Evolutionary conservation across 73 alveolate genomes (phyloP).

Genomic region (Urostyla sp.): DNA sequence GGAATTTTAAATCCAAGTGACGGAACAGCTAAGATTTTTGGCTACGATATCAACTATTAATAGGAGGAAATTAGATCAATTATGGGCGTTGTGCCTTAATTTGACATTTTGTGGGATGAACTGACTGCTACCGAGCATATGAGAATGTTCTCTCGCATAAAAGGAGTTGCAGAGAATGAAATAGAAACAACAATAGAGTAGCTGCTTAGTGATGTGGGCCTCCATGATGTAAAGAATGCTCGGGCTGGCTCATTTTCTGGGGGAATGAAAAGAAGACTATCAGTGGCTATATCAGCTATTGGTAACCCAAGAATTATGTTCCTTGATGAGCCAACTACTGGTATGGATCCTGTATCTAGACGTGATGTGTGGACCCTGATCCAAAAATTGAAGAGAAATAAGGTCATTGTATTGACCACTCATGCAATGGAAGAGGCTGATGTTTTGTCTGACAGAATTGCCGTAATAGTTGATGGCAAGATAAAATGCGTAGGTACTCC

Average conservation of each 20-base stretch:
- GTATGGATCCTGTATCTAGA: slow-evolving; percentile 92
- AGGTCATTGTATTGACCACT: slow-evolving; percentile 94
- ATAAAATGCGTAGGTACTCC: slow-evolving; percentile 96
- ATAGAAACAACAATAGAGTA: slow-evolving; percentile 70
- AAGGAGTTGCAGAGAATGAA: slow-evolving; percentile 70
- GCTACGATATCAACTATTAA: slow-evolving; percentile 73
- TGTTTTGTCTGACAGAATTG: slow-evolving; percentile 95
- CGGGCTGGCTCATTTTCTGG: slow-evolving; percentile 89
- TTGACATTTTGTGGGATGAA: slow-evolving; percentile 89
- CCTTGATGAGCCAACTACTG: slow-evolving; percentile 95
- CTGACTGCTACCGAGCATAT: slow-evolving; percentile 91
- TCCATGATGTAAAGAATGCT: slow-evolving; percentile 69
- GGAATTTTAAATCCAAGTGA: slow-evolving; percentile 76
- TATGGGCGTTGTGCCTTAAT: slow-evolving; percentile 89
- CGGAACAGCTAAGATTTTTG: slow-evolving; percentile 82
- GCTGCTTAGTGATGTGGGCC: slow-evolving; percentile 65
- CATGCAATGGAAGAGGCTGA: slow-evolving; percentile 99
- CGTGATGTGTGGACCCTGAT: slow-evolving; percentile 88
- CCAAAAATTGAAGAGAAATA: slow-evolving; percentile 75
- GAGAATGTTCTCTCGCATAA: slow-evolving; percentile 74
- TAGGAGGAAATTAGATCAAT: slow-evolving; percentile 78
- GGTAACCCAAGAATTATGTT: slow-evolving; percentile 88
- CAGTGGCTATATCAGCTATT: slow-evolving; percentile 92
- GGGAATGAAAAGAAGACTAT: slow-evolving; percentile 96
- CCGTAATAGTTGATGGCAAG: slow-evolving; percentile 94